Evolutionary conservation across 768 basidiomycete genomes (phyloP).

Genomic region (Agrocybe pediades): DNA sequence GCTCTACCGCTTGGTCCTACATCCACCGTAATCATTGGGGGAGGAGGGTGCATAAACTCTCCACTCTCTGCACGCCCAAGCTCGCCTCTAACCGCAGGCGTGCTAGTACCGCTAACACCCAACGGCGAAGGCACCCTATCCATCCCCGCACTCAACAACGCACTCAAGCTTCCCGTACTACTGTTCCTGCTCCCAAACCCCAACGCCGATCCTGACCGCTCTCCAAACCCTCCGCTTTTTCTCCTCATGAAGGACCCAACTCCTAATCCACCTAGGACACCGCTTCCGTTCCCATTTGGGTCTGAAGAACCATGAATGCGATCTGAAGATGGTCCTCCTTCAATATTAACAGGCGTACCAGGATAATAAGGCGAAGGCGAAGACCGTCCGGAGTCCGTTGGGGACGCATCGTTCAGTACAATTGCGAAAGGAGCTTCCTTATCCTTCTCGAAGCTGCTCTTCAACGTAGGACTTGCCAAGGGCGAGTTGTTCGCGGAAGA

Average conservation of each 20-base stretch:
- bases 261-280: constrained; percentile 13
- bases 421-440: constrained; percentile 16
- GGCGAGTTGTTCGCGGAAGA: neutral
- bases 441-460: constrained; percentile 1
- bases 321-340: neutral
- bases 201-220: constrained; percentile 9
- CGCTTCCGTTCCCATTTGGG: neutral
- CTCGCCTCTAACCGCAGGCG: constrained; percentile 7
- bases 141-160: constrained; percentile 10
- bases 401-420: constrained; percentile 21
- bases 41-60: constrained; percentile 11
- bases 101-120: neutral
- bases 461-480: neutral
- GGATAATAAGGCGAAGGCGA: constrained; percentile 19
- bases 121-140: constrained; percentile 3
- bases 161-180: constrained; percentile 22
- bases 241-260: constrained; percentile 26
- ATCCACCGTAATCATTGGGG: constrained; percentile 6
- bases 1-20: constrained; percentile 30
- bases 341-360: constrained; percentile 10
- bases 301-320: too few species aligned
- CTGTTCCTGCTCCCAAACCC: constrained; percentile 20
- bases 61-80: constrained; percentile 20
- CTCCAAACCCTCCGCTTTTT: constrained; percentile 22
- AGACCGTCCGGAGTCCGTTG: constrained; percentile 18